Evolutionary conservation across 805 yeast genomes (phyloP).

Genomic region (Yarrowia porcina): DNA sequence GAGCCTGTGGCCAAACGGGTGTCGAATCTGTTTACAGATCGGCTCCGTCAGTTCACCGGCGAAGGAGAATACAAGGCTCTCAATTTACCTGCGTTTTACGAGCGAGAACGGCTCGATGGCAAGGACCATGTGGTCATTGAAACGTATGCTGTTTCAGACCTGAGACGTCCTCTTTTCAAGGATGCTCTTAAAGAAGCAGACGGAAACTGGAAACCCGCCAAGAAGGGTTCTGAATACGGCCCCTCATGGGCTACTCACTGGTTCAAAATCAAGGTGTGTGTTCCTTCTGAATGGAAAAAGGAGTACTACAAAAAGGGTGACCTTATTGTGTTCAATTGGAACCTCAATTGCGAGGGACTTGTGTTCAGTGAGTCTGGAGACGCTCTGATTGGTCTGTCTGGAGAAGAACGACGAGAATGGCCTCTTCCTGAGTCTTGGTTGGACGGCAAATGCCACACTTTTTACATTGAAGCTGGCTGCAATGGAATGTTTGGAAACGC

Average conservation of each 20-base stretch:
- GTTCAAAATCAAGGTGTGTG: constrained; percentile 67
- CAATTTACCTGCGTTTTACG: constrained; percentile 80
- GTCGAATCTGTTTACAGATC: constrained; percentile 64
- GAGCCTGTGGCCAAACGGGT: constrained; percentile 73
- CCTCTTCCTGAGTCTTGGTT: constrained; percentile 56
- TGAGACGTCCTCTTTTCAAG: constrained; percentile 60
- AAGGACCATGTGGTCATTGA: constrained; percentile 52
- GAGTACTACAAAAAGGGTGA: constrained; percentile 44
- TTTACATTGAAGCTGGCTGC: constrained; percentile 86
- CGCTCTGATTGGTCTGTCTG: constrained; percentile 81
- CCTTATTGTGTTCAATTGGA: constrained; percentile 72
- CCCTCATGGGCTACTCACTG: constrained; percentile 98
- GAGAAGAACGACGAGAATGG: constrained; percentile 76
- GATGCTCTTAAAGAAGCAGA: constrained; percentile 56
- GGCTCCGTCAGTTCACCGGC: constrained; percentile 73
- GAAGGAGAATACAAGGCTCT: constrained; percentile 72
- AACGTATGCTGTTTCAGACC: constrained; percentile 71
- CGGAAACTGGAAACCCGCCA: constrained; percentile 37
- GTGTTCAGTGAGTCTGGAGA: constrained; percentile 63
- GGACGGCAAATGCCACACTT: constrained; percentile 53
- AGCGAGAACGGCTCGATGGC: constrained; percentile 52
- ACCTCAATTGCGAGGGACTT: constrained; percentile 81
- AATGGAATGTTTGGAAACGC: constrained; percentile 92
- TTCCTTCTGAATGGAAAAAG: constrained; percentile 47
- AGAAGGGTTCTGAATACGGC: constrained; percentile 73